Conservation (phyloP, 2,329 filamentous ascomycete genomes). For the Rhynchosporium graminicola region DNA sequence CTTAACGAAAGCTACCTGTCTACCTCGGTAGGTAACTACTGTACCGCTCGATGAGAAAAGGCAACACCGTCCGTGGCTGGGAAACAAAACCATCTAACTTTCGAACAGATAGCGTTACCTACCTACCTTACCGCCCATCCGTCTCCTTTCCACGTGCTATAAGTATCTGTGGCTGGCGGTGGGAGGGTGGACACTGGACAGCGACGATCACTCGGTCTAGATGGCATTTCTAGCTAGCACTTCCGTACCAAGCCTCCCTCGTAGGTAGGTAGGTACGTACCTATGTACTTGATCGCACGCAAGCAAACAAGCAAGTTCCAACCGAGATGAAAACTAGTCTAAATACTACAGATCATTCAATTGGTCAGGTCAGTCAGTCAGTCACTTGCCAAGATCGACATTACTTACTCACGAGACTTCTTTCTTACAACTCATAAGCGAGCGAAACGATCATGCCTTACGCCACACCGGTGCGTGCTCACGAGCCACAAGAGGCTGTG, state of each 20-base stretch:
- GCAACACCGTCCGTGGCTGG: neutral
- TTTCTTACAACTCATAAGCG: neutral
- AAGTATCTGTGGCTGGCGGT: slow-evolving; percentile 19
- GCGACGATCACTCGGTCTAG: neutral
- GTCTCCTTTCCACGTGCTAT: slow-evolving; percentile 15
- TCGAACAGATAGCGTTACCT: too few relatives aligned
- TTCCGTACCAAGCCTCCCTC: too few relatives aligned
- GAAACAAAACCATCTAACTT: neutral
- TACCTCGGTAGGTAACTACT: too few relatives aligned
- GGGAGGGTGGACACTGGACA: neutral
- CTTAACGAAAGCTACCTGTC: neutral
- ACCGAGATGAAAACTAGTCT: too few relatives aligned
- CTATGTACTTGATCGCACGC: too few relatives aligned
- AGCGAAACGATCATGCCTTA: neutral
- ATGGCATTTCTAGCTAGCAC: neutral
- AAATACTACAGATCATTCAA: too few relatives aligned
- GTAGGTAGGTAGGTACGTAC: too few relatives aligned
- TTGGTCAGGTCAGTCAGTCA: neutral
- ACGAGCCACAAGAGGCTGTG: neutral
- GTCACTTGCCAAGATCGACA: neutral
- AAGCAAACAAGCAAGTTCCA: too few relatives aligned
- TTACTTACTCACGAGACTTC: neutral
- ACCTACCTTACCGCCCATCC: neutral
- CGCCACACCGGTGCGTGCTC: slow-evolving; percentile 1
- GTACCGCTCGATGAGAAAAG: neutral